Percentiles rank a stretch among this genome's conserved stretches.
phyloP scores from a whole-genome alignment of 2,329 filamentous ascomycete genomes.

The Dothideomycetidae sp. region DNA sequence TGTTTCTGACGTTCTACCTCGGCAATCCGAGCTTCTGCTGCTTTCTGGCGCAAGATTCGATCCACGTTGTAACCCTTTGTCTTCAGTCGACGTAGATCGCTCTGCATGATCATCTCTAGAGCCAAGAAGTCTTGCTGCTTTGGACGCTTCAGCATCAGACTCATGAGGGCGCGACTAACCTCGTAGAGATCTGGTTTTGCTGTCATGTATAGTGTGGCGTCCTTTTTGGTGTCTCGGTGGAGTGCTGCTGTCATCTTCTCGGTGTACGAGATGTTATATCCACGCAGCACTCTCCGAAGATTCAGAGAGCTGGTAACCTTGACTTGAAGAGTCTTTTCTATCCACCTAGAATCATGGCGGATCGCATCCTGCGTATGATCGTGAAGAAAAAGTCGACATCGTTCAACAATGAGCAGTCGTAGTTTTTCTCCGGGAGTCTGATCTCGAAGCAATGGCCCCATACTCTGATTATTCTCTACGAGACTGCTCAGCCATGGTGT shows the following conservation, averaged over 20 bases:
- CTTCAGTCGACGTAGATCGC: conserved; percentile 67
- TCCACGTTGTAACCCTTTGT: conserved; percentile 93
- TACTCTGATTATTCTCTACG: conserved; percentile 62
- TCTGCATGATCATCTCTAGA: conserved; percentile 77
- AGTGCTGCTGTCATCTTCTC: conserved; percentile 66
- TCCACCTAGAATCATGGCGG: conserved; percentile 76
- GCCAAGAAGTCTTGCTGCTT: conserved; percentile 82
- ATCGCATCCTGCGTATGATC: conserved; percentile 67
- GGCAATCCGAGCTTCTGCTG: conserved; percentile 71
- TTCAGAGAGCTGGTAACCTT: conserved; percentile 65
- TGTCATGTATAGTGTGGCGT: conserved; percentile 62
- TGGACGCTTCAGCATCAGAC: conserved; percentile 63
- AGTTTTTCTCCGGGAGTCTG: conserved; percentile 56
- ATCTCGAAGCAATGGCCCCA: conserved; percentile 52
- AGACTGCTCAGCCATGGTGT: conserved; percentile 60
- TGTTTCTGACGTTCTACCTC: conserved; percentile 63
- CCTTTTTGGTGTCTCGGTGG: conserved; percentile 37
- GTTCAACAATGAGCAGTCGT: conserved; percentile 70
- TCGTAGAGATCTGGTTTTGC: conserved; percentile 75
- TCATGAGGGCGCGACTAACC: conserved; percentile 74
- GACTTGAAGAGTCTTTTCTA: conserved; percentile 72
- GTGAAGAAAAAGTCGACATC: conserved; percentile 79
- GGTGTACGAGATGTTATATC: conserved; percentile 52
- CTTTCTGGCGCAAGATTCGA: conserved; percentile 77
- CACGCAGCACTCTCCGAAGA: conserved; percentile 60